These are phyloP conservation scores for Potentilla sterilis DNA, from an alignment of 306 rosid species.

Conservation along the genomic window DNA sequence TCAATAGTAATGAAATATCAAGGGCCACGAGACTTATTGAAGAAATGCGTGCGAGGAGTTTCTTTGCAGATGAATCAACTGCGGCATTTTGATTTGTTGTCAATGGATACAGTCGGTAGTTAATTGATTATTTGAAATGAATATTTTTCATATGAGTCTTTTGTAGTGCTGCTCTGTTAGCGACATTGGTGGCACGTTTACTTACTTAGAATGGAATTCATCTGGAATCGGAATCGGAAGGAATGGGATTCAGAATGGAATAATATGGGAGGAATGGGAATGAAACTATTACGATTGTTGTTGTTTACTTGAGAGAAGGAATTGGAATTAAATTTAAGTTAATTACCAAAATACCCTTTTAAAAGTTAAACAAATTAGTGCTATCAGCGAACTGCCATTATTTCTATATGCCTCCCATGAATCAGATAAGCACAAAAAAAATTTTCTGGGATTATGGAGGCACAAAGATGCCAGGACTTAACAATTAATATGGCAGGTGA, in stretches of 20 bases:
- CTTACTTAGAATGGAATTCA: too few relatives aligned
- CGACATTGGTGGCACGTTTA: too few relatives aligned
- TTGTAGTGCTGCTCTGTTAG: background rate
- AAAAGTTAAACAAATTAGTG: too few relatives aligned
- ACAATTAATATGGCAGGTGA: background rate
- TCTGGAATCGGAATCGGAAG: too few relatives aligned
- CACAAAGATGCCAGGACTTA: constrained; percentile 7
- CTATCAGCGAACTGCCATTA: constrained; percentile 40
- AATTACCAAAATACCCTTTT: too few relatives aligned
- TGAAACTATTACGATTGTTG: too few relatives aligned
- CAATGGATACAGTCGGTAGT: background rate
- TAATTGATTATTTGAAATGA: background rate
- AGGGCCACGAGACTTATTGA: background rate
- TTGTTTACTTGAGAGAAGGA: too few relatives aligned
- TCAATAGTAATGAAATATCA: background rate
- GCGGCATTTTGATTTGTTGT: background rate
- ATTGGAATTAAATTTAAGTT: too few relatives aligned
- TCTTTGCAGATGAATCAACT: background rate
- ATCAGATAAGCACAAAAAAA: constrained; percentile 34
- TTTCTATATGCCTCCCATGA: constrained; percentile 44
- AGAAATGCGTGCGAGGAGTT: background rate
- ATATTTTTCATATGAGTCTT: too few relatives aligned
- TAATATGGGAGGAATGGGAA: too few relatives aligned
- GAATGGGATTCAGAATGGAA: too few relatives aligned
- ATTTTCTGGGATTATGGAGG: constrained; percentile 50